Base-by-base conservation (phyloP, 2,329 filamentous ascomycete genomes). In the Emericellopsis atlantica region DNA sequence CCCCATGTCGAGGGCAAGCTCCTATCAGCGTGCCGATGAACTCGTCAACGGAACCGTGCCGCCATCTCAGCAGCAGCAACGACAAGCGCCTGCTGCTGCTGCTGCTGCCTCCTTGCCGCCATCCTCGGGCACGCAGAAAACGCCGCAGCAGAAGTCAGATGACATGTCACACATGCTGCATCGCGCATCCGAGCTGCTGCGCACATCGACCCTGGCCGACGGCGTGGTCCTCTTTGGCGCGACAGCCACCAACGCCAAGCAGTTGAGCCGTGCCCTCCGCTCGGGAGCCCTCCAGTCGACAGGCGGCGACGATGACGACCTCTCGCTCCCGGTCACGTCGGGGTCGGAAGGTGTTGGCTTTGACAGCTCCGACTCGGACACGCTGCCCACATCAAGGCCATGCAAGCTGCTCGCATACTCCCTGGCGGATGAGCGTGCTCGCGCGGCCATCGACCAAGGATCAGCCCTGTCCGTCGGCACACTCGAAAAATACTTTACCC, bases 191-290 rank as follows among this genome's bases (percentile, higher is more conserved):
- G 51, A 55, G 4, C 50, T 55, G 0, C 39, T 58, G 5, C 54
- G 55, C 15, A 47, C 49, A 15, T 51, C 55, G 0, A 57, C 56
- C 0, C 44, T 55, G 9, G 56, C 56, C 0, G 55, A 58, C 22
- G 55, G 55, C 0, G 56, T 55, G 5, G 53, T 54, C 6, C 40
- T 58, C 11, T 54, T 56, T 18, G 56, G 54, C 3, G 51, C 55
- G 4, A 52, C 56, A 2, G 47, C 55, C 2, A 44, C 45, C 18
- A 47, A 35, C 4, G 32, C 44, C n/a, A 48, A 43, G 4, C 43
- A 49, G 8, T 36, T 41, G 14, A 42, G 34, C 10, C 45, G 40
- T 4, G 26, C 43, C 6, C 39, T 15, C 36, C 23, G 33, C n/a
- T 15, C 39, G n/a, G 39, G 44, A 32, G 31, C 46, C 22, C 40